These are phyloP conservation scores for Tulasnella sp. DNA, from an alignment of 768 basidiomycete species.

Conservation along the genomic window DNA sequence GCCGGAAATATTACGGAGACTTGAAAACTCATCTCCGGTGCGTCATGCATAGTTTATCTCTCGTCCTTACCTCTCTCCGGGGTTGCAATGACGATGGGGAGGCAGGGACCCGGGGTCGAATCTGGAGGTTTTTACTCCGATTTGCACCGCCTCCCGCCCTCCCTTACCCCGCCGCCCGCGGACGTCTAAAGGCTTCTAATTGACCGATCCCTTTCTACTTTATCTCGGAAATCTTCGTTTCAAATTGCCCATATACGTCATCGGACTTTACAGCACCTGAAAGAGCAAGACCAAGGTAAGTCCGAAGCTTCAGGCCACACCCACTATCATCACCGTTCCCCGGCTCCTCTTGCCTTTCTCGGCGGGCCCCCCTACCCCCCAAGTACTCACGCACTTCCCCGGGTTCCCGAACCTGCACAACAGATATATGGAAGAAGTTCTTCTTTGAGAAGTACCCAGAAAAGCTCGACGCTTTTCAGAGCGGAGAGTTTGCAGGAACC, in stretches of 20 bases:
- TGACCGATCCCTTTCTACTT: conserved; percentile 11
- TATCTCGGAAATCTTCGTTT: conserved; percentile 11
- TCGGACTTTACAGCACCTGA: conserved; percentile 16
- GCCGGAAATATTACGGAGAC: conserved; percentile 60
- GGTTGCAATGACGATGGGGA: not conserved
- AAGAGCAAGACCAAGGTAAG: conserved; percentile 28
- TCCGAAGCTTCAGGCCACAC: not conserved
- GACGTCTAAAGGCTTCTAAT: conserved; percentile 4
- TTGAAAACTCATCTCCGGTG: conserved; percentile 71
- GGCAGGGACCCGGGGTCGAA: not conserved
- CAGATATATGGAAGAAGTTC: conserved; percentile 40
- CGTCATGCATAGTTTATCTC: conserved; percentile 35
- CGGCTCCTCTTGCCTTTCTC: not conserved
- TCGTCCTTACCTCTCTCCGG: conserved; percentile 5
- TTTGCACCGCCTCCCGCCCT: not conserved
- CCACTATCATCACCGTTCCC: not conserved
- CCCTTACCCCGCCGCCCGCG: conserved; percentile 10
- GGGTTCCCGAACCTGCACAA: conserved; percentile 40
- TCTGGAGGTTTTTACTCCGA: conserved; percentile 8
- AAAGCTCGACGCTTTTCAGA: conserved; percentile 48
- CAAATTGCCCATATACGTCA: conserved; percentile 3
- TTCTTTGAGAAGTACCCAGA: conserved; percentile 61
- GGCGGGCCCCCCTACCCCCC: not conserved
- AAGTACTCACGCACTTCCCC: not conserved
- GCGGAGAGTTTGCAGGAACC: conserved; percentile 42